Evolutionary conservation across 805 yeast species (phyloP).

Genomic region (Novakomyces olei): DNA sequence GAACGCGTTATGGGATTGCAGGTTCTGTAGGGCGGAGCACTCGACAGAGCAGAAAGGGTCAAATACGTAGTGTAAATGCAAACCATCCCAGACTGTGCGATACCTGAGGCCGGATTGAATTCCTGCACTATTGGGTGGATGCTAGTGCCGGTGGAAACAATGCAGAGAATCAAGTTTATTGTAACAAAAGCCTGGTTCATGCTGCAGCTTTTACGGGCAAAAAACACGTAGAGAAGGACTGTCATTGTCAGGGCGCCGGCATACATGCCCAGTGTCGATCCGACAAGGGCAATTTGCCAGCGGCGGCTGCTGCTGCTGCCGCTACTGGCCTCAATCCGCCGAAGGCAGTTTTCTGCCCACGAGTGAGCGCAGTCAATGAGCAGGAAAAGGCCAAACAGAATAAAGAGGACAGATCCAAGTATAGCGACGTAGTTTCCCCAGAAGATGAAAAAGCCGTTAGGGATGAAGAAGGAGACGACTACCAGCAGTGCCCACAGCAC

Average conservation of each 20-base stretch:
- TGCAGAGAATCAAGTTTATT: slow-evolving; percentile 42
- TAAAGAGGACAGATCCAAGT: slow-evolving; percentile 59
- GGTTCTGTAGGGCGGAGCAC: slow-evolving; percentile 82
- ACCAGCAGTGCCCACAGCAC: slow-evolving; percentile 34
- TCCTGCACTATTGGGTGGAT: slow-evolving; percentile 73
- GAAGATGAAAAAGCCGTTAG: slow-evolving; percentile 64
- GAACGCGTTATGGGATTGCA: slow-evolving; percentile 88
- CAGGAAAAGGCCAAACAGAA: slow-evolving; percentile 71
- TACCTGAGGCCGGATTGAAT: slow-evolving; percentile 80
- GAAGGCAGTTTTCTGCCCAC: slow-evolving; percentile 92
- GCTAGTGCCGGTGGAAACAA: slow-evolving; percentile 46
- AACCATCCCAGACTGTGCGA: slow-evolving; percentile 94
- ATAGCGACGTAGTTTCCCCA: slow-evolving; percentile 87
- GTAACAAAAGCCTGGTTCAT: slow-evolving; percentile 79
- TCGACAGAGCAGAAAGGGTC: slow-evolving; percentile 75
- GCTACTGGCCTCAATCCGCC: slow-evolving; percentile 67
- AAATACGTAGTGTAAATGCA: slow-evolving; percentile 79
- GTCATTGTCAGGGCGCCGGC: slow-evolving; percentile 49
- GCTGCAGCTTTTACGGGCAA: slow-evolving; percentile 59
- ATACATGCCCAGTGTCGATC: slow-evolving; percentile 79
- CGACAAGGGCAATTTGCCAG: slow-evolving; percentile 67
- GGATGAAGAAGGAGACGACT: slow-evolving; percentile 49
- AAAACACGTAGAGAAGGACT: slow-evolving; percentile 56
- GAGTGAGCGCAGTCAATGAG: slow-evolving; percentile 94
- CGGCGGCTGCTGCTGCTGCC: slow-evolving; percentile 28